Base-by-base conservation (phyloP, 1,139 yeast genomes). In the Kurtzmaniella quercitrusa region DNA sequence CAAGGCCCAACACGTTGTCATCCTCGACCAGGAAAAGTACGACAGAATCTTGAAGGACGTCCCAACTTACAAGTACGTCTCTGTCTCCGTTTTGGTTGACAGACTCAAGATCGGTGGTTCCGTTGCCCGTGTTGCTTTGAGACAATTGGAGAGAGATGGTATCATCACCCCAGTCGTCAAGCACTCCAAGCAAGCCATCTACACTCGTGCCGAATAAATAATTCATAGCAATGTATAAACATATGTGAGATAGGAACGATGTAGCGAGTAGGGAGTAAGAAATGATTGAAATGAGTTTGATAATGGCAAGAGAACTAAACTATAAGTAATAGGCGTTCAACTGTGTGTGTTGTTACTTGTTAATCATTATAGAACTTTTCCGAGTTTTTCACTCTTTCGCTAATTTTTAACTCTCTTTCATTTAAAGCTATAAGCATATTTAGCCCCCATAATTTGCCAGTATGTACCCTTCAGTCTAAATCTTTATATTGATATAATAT, bases 41-140 rank as follows among this genome's bases (percentile, higher is more conserved):
- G 98, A 93, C 94, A 88, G 96, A 82, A 88, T 93, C 80, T 76
- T 89, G 80, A 94, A 93, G 88, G 98, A 94, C 71, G 97, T 93
- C 53, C 97, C 98, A 79, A 88, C 96, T 61, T 93, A 85, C 94
- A 93, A 94, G 84, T 89, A 82, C 74, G 95, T 93, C 61, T 88
- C 98, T 53, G 96, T 93, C 61, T 91, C 98, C 55, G 97, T 93
- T 59, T 83, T 93, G 66, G 98, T 93, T 67, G 99, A 93, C 79
- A 91, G 98, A 83, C 84, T 94, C 75, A 93, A 94, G 95, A 80
- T 93, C 66, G 96, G 96, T 80, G 99, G 98, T 74, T 91, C 99
- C 54, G 66, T 93, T 66, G 99, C 99, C 66, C 91, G 99, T 79
- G 85, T 88, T 71, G 98, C 98, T 66, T 85, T 93, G 71, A 83